phyloP scores from a whole-genome alignment of 495 filamentous ascomycete genomes.

The Hypoxylon rickii region DNA sequence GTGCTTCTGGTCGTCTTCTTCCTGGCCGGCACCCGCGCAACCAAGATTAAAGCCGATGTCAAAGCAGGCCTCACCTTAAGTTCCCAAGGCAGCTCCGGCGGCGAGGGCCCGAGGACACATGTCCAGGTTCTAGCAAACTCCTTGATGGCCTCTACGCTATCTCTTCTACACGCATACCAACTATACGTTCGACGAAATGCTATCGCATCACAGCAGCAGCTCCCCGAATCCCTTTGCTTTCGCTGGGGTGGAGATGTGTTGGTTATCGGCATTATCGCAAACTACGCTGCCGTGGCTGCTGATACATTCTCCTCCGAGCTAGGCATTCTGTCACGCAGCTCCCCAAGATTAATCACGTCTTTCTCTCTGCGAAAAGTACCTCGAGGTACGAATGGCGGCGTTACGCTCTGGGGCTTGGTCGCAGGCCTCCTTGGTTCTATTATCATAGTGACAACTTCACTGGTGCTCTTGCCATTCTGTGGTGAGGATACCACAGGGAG shows the following conservation, averaged over 20 bases:
- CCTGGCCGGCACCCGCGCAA: conserved; percentile 78
- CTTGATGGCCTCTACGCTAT: conserved; percentile 72
- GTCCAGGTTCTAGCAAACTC: conserved; percentile 93
- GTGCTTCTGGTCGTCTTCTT: conserved; percentile 84
- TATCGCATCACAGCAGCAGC: conserved; percentile 18
- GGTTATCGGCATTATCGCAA: conserved; percentile 62
- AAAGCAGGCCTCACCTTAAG: conserved; percentile 82
- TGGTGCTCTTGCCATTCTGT: conserved; percentile 74
- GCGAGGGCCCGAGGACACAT: conserved; percentile 81
- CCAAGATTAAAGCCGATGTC: conserved; percentile 84
- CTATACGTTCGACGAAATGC: conserved; percentile 51
- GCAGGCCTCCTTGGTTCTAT: conserved; percentile 78
- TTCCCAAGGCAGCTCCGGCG: conserved; percentile 69
- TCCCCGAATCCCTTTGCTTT: conserved; percentile 47
- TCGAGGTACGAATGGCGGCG: conserved; percentile 89
- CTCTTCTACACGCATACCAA: conserved; percentile 70
- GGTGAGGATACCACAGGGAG: conserved; percentile 36
- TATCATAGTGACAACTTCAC: conserved; percentile 67
- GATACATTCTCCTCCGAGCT: conserved; percentile 97
- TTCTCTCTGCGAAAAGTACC: conserved; percentile 75
- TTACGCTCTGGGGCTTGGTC: conserved; percentile 70
- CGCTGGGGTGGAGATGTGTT: conserved; percentile 60
- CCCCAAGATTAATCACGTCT: conserved; percentile 86
- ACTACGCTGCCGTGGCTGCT: conserved; percentile 89
- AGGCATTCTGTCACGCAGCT: conserved; percentile 78